Evolutionary conservation across 2,329 filamentous ascomycete species (phyloP), one percentile per base, ranked within the genome.

Genomic region (Coniochaeta prunicola): DNA sequence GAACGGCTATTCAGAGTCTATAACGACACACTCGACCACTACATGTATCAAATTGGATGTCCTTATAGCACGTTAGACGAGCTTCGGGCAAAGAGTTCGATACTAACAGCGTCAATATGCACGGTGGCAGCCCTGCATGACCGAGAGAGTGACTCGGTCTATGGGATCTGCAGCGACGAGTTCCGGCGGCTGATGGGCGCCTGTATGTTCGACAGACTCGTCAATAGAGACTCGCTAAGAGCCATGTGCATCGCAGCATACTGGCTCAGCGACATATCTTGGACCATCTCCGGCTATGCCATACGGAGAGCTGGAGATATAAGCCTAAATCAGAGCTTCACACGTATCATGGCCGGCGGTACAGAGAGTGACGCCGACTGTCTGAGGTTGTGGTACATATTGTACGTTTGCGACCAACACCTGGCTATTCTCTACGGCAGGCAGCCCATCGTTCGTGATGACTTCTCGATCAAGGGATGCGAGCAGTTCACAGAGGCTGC

Each of bases 401-500:
- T 83, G 1, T 85, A 84, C 60, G 80, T 85, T 7, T 85, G 82
- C 62, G 83, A 86, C 59, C 81, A 84, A 60, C 83, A 86, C 63
- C 77, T 85, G 2, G 83, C 82, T 19, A 86, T 85, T 24, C 71
- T 85, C 0, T 86, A 87, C 58, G 82, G 82, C 2, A 74, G 84
- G 2, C 80, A 81, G 1, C 79, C 82, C 0, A 79, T 85, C 9
- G 80, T 85, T 0, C 79, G 81, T 30, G 83, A 86, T 57, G 81
- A 86, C 58, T 70, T 75, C 15, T 78, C 80, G 0, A 81, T 86
- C 40, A 78, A 81, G 56, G 81, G 82, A 5, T 82, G 82, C 72
- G 81, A 85, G 57, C 73, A 75, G 1, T 82, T 86, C 50, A 69
- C 85, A n/a, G 74, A 78, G 36, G 75, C 77, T 0, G 74, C 80